Evolutionary conservation across 2,329 filamentous ascomycete genomes (phyloP), one percentile per base, ranked within the genome.

Genomic region (Teratosphaeria zuluensis): DNA sequence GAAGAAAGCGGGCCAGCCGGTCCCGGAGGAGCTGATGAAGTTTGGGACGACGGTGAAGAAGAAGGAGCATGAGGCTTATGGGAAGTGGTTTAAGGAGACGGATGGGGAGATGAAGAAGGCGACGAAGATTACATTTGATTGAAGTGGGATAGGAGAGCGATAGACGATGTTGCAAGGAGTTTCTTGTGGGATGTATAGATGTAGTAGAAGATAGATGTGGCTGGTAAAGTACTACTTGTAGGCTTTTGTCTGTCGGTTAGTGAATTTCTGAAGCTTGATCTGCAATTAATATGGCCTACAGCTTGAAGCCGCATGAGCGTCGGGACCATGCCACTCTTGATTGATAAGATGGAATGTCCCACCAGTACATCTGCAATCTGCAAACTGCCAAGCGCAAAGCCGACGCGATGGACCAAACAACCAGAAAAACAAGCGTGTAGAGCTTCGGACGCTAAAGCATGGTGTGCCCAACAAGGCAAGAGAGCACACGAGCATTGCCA

Each of bases 41-140:
- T 99, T 96, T 67, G 94, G 94, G 68, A 95, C 91, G 24, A 97
- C 92, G 0, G 94, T 99, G 56, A 99, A 97, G 84, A 96, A 95
- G 84, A 97, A 97, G 90, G 84, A 86, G 54, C 94, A 99, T 77
- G 89, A 91, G 69, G 88, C 89, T 54, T 99, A 97, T 71, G 94
- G 94, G 59, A 90, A 91, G 33, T 97, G 97, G 73, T 96, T 89
- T 81, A 96, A 94, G 76, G 90, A 96, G 67, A 88, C 90, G 67
- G 86, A 86, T 73, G 42, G 42, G 4, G 42, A 48, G n/a, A 89
- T 83, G 72, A 88, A 92, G 76, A 87, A 89, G 74, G 19, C 55
- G 19, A 56, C 55, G 42, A 56, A 51, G 24, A 51, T 56, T 31
- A 56, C 55, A 1, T 56, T 56, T 33, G 55, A 55, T 19, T 55